Percentiles rank a stretch among this genome's conserved stretches.
phyloP scores from a whole-genome alignment of 305 asterid species.

The Salvia sclarea region DNA sequence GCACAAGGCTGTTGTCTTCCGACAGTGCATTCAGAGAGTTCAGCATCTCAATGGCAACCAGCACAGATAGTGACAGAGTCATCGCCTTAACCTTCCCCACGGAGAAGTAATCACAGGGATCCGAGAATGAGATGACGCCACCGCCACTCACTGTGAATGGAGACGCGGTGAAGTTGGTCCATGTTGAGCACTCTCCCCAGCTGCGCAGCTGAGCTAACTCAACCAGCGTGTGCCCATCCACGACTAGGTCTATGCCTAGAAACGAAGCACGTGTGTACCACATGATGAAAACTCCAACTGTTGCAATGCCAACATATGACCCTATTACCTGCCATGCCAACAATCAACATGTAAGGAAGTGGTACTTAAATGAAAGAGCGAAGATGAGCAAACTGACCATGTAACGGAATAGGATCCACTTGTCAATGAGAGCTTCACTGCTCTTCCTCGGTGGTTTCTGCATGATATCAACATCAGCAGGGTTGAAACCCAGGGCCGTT shows the following conservation, averaged over 20 bases:
- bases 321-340: slow-evolving; percentile 78
- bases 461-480: slow-evolving; percentile 91
- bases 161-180: slow-evolving; percentile 71
- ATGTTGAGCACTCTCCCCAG: slow-evolving; percentile 89
- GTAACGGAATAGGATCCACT: slow-evolving; percentile 87
- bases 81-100: slow-evolving; percentile 82
- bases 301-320: slow-evolving; percentile 81
- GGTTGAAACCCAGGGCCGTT: slow-evolving; percentile 90
- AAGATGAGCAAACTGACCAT: slow-evolving; percentile 46
- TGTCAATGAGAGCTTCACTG: slow-evolving; percentile 65
- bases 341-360: neutral
- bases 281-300: slow-evolving; percentile 77
- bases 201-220: slow-evolving; percentile 73
- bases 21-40: slow-evolving; percentile 91
- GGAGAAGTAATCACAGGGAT: slow-evolving; percentile 82
- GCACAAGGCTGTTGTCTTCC: slow-evolving; percentile 79
- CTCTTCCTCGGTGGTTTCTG: slow-evolving; percentile 82
- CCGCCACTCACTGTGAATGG: slow-evolving; percentile 70
- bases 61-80: slow-evolving; percentile 83
- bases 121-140: slow-evolving; percentile 51
- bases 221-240: slow-evolving; percentile 79
- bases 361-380: neutral
- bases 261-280: slow-evolving; percentile 91
- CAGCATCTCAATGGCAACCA: slow-evolving; percentile 89
- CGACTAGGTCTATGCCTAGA: slow-evolving; percentile 60